Evolutionary conservation across 768 basidiomycete genomes (phyloP), one percentile per base, ranked within the genome.

Genomic region (Kwoniella sp.): DNA sequence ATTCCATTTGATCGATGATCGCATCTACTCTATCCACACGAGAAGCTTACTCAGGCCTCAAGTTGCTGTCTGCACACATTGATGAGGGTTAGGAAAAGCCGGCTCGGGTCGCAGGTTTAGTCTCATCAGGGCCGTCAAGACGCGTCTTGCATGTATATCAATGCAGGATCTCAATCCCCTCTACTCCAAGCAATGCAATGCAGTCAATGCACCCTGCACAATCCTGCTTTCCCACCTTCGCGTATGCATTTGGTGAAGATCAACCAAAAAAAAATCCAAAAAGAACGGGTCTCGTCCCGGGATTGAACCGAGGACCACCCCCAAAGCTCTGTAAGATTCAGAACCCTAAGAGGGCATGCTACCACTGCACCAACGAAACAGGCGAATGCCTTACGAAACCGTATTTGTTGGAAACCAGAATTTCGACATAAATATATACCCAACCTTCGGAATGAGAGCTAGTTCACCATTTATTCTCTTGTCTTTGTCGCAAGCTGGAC

Each of bases 241-340:
- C n/a, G n/a, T n/a, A n/a, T n/a, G n/a, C n/a, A n/a, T n/a, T n/a
- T n/a, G n/a, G n/a, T n/a, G n/a, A n/a, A 20, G 17, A 48, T 20
- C 7, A 48, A 48, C 47, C 47, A 48, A 28, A 28, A 28, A 23
- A 28, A 28, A 51, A 51, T 25, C 23, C 47, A 51, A 51, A 51
- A 51, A 51, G 50, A 51, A 23, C 26, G 26, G 50, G 50, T 28
- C 50, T 51, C 50, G 50, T 25, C 50, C 50, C 50, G 50, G 50
- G 50, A 51, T 51, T 51, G 50, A 51, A 51, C 50, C 50, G 50
- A 51, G 50, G 50, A 51, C 50, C 50, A 51, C 50, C 23, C 50
- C 50, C 50, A 51, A 28, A 51, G 26, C 23, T 25, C 50, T 51
- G 26, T 51, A 23, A 23, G 20, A 4, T 25, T 51, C 22, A 51